Evolutionary conservation across 192 early-diverging fungal genomes (phyloP).

Genomic region (Podila epigama): DNA sequence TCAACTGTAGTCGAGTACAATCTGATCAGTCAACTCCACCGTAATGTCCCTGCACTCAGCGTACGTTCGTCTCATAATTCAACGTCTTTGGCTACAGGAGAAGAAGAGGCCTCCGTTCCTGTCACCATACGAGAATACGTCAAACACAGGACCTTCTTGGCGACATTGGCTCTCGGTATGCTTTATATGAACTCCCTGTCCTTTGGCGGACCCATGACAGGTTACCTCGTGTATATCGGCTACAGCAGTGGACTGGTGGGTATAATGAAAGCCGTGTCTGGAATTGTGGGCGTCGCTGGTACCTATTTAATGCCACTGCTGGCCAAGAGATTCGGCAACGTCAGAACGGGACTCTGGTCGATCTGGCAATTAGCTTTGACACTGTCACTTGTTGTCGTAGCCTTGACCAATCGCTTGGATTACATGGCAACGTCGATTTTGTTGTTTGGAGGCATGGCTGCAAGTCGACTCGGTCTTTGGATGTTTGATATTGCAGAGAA

Average conservation of each 20-base stretch:
- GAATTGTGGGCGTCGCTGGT: conserved; percentile 17
- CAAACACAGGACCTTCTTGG: conserved; percentile 28
- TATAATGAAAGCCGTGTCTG: conserved; percentile 32
- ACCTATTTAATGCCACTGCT: conserved; percentile 13
- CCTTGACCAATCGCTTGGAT: conserved; percentile 12
- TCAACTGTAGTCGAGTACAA: conserved; percentile 19
- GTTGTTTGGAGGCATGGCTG: conserved; percentile 43
- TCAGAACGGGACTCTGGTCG: conserved; percentile 38
- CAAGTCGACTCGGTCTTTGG: conserved; percentile 43
- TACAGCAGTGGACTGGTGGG: conserved; percentile 24
- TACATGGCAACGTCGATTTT: conserved; percentile 4
- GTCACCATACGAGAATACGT: conserved; percentile 12
- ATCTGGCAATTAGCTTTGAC: conserved; percentile 24
- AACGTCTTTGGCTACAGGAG: not conserved
- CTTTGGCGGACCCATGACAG: conserved; percentile 39
- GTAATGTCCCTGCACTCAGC: conserved; percentile 6
- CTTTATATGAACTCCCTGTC: conserved; percentile 43
- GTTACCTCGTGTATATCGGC: conserved; percentile 30
- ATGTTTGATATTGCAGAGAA: conserved; percentile 38
- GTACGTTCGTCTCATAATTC: not conserved
- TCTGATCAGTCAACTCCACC: conserved; percentile 23
- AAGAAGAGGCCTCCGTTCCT: not conserved
- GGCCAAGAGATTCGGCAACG: conserved; percentile 20
- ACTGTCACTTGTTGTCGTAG: conserved; percentile 6
- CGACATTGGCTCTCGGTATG: conserved; percentile 22